Percentiles rank a stretch among this genome's conserved stretches.
These are phyloP conservation scores for Pelargonium exstipulatum DNA, from an alignment of 441 rosid genomes.

Conservation along the genomic window DNA sequence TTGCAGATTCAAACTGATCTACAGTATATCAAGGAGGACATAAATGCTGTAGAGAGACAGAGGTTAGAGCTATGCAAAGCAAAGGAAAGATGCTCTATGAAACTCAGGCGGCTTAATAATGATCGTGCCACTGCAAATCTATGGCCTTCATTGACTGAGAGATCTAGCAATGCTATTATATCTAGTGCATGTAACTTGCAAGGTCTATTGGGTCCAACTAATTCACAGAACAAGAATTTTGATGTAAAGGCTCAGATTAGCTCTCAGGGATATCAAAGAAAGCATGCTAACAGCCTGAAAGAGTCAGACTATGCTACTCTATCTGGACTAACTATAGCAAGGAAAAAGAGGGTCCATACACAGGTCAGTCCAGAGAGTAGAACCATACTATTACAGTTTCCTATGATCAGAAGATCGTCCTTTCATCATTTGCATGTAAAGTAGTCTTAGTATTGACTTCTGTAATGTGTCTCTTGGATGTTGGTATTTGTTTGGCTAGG, in stretches of 20 bases:
- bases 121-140: conserved; percentile 16
- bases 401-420: background rate
- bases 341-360: conserved; percentile 22
- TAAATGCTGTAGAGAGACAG: conserved; percentile 27
- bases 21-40: conserved; percentile 33
- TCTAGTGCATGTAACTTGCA: conserved; percentile 7
- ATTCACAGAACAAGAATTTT: conserved; percentile 18
- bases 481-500: background rate
- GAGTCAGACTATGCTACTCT: conserved; percentile 16
- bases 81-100: conserved; percentile 23
- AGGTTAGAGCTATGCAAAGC: conserved; percentile 19
- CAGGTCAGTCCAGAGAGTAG: conserved; percentile 24
- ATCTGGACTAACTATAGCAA: conserved; percentile 24
- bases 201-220: conserved; percentile 17
- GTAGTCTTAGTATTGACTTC: background rate
- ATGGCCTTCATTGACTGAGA: conserved; percentile 17
- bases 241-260: conserved; percentile 22
- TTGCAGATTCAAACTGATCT: conserved; percentile 32
- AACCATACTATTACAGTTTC: background rate
- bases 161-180: conserved; percentile 12
- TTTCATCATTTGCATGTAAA: background rate
- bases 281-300: conserved; percentile 17
- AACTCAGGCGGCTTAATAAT: conserved; percentile 22
- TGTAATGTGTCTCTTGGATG: background rate
- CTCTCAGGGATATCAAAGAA: conserved; percentile 23